phyloP scores from a whole-genome alignment of 148 eudicot genomes.

The Polygonum maritimum region DNA sequence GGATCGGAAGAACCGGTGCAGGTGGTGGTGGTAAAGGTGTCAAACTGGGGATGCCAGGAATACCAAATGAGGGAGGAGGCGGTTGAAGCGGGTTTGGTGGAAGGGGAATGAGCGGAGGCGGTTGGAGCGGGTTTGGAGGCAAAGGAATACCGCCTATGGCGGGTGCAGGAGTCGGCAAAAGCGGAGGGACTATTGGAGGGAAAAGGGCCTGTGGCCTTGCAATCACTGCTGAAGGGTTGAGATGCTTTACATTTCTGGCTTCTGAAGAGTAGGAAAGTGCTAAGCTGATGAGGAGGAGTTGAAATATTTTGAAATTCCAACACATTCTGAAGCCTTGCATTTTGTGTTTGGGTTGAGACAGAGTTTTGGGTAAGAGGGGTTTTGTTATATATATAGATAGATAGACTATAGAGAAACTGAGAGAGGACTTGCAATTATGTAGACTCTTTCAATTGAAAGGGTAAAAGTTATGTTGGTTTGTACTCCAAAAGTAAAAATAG shows the following conservation, averaged over 20 bases:
- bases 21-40: slow-evolving; percentile 34
- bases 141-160: slow-evolving; percentile 22
- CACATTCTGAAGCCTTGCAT: background rate
- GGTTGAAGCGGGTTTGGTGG: slow-evolving; percentile 42
- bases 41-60: slow-evolving; percentile 12
- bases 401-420: too few species aligned
- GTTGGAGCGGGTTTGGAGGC: slow-evolving; percentile 45
- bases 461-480: background rate
- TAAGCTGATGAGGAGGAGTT: background rate
- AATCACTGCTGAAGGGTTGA: slow-evolving; percentile 43
- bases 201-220: background rate
- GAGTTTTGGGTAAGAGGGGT: slow-evolving; percentile 8
- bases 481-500: background rate
- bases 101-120: slow-evolving; percentile 17
- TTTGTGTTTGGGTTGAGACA: slow-evolving; percentile 8
- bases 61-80: slow-evolving; percentile 28
- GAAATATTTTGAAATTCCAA: background rate
- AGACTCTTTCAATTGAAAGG: background rate
- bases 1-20: slow-evolving; percentile 16
- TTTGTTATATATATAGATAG: slow-evolving; percentile 16
- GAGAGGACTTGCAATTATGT: too few species aligned
- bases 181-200: slow-evolving; percentile 18
- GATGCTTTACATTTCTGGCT: slow-evolving; percentile 31
- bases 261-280: background rate
- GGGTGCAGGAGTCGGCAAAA: slow-evolving; percentile 24